Base-by-base conservation (phyloP, 441 rosid species). In the Jatropha multifida region DNA sequence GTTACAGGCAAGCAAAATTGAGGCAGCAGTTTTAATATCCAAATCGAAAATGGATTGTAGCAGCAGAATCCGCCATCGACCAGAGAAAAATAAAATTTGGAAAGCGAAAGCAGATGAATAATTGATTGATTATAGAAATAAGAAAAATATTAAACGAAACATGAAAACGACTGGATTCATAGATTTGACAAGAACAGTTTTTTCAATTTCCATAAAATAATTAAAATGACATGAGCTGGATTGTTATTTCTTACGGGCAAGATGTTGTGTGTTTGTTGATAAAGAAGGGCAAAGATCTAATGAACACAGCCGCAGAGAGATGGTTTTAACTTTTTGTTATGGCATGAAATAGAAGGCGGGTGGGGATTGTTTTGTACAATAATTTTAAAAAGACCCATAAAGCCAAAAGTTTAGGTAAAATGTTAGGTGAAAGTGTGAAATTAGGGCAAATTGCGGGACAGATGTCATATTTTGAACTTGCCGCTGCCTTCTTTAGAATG, bases 371-470 rank as follows among this genome's bases (percentile, higher is more conserved):
- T 17, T 11, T 51, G n/a, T 65, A 74, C 70, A 62, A 70, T 71
- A 52, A 58, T n/a, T 58, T 62, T 12, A 54, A 52, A 78, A 41
- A 13, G 17, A 56, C 32, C 49, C 64, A 37, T 68, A 65, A 77
- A 67, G 82, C 86, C 85, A 79, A 80, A 71, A 68, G 59, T 78
- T 83, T 77, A 75, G 86, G 83, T 82, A 66, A 71, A 26, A 55
- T 71, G 81, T 77, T 81, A 76, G 83, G 84, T 85, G 76, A 60
- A 82, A 23, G 61, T 48, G 32, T 59, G 66, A 60, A 76, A 71
- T 14, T 0, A 4, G 37, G 62, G 49, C 18, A 51, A 58, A 48
- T 68, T 74, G 83, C n/a, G 67, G 38, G 70, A 79, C 85, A 83
- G 64, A 58, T 85, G 85, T 82, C 79, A 8, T 40, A 4, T 69